Percentiles rank a stretch among this genome's conserved stretches.
phyloP scores from a whole-genome alignment of 1,139 yeast species.

The Pichia inconspicua region DNA sequence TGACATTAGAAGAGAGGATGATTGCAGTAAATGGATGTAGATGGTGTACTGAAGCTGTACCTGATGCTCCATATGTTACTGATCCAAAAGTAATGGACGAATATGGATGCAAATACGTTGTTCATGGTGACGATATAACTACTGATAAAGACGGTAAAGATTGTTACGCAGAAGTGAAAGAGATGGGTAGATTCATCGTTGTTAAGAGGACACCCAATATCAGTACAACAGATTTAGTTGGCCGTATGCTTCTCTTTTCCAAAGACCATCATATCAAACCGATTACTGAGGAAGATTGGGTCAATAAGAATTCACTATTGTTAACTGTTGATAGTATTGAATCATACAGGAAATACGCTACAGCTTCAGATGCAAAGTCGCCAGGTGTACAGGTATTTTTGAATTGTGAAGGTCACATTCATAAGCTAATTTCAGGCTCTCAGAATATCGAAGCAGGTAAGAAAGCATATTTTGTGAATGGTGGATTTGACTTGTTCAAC shows the following conservation, averaged over 20 bases:
- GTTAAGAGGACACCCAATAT: slow-evolving; percentile 92
- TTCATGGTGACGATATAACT: slow-evolving; percentile 96
- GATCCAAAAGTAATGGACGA: slow-evolving; percentile 72
- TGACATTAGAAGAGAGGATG: slow-evolving; percentile 72
- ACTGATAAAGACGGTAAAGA: slow-evolving; percentile 94
- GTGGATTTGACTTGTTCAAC: slow-evolving; percentile 86
- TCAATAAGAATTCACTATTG: slow-evolving; percentile 12
- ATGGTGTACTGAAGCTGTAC: slow-evolving; percentile 72
- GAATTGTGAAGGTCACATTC: slow-evolving; percentile 24
- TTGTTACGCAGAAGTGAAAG: slow-evolving; percentile 79
- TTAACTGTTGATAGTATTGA: slow-evolving; percentile 25
- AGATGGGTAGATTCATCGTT: slow-evolving; percentile 75
- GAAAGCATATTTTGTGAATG: slow-evolving; percentile 56
- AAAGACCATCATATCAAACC: slow-evolving; percentile 49
- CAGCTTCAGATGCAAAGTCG: slow-evolving; percentile 54
- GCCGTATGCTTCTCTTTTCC: slow-evolving; percentile 67
- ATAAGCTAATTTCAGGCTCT: slow-evolving; percentile 34
- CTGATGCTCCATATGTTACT: slow-evolving; percentile 92
- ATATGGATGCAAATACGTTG: slow-evolving; percentile 76
- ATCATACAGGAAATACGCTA: slow-evolving; percentile 52
- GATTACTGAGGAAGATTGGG: slow-evolving; percentile 27
- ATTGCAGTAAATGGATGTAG: slow-evolving; percentile 83
- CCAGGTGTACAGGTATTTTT: slow-evolving; percentile 58
- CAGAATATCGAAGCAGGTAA: slow-evolving; percentile 1
- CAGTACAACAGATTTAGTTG: slow-evolving; percentile 90